Conservation (phyloP, 2,329 filamentous ascomycete species). For the Saccharata proteae region DNA sequence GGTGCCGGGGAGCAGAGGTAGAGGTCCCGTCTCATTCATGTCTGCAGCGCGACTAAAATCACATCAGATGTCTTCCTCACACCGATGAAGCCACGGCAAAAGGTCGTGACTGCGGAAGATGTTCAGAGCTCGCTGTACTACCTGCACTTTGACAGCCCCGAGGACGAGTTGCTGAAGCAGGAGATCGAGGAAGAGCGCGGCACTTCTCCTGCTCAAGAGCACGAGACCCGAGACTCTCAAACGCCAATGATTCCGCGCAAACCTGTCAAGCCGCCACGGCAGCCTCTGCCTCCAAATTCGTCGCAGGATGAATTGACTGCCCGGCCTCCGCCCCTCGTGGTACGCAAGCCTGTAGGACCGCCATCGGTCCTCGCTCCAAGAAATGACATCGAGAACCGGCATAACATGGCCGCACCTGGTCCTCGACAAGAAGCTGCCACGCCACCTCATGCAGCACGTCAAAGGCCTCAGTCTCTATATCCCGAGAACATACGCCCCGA, state of each 20-base stretch:
- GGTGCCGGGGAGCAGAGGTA: slow-evolving; percentile 83
- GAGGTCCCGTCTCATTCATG: slow-evolving; percentile 13
- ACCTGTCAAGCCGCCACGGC: slow-evolving; percentile 6
- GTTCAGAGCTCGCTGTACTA: slow-evolving; percentile 85
- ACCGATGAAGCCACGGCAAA: slow-evolving; percentile 75
- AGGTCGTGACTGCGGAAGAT: slow-evolving; percentile 79
- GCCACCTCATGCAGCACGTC: no score
- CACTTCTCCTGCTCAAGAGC: background rate
- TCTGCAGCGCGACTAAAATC: slow-evolving; percentile 9
- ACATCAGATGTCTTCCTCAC: slow-evolving; percentile 75
- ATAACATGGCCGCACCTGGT: slow-evolving; percentile 19
- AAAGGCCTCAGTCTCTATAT: no score
- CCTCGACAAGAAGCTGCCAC: no score
- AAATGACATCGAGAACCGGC: slow-evolving; percentile 15
- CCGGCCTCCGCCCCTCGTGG: slow-evolving; percentile 1
- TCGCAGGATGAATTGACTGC: slow-evolving; percentile 1
- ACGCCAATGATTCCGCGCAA: slow-evolving; percentile 6
- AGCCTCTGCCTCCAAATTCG: slow-evolving; percentile 10
- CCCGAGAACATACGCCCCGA: slow-evolving; percentile 6
- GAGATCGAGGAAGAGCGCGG: background rate
- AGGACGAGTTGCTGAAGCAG: slow-evolving; percentile 23
- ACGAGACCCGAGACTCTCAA: background rate
- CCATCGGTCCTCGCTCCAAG: slow-evolving; percentile 17
- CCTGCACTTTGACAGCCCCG: slow-evolving; percentile 61
- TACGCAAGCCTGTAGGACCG: slow-evolving; percentile 3